Evolutionary conservation across 176 grass and related monocot species (phyloP).

Genomic region (Themeda triandra): DNA sequence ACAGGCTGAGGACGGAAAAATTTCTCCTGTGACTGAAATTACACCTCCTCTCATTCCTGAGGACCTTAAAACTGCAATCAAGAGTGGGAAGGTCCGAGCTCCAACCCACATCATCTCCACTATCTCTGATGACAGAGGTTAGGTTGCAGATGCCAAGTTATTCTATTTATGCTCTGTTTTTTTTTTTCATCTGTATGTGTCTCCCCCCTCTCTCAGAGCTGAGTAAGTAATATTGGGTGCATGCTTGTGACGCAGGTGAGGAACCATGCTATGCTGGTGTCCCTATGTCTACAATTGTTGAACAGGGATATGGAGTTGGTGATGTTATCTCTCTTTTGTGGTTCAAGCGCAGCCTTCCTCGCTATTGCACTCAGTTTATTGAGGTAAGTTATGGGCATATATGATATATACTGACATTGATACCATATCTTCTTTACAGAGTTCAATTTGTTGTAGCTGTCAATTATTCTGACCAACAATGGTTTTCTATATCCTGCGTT

Average conservation of each 20-base stretch:
- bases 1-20: constrained; percentile 90
- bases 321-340: constrained; percentile 99
- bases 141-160: constrained; percentile 28
- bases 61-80: constrained; percentile 94
- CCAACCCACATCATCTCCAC: constrained; percentile 99
- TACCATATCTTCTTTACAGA: background rate
- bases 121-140: constrained; percentile 99
- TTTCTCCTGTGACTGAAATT: constrained; percentile 72
- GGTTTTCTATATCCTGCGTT: background rate
- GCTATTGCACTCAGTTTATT: constrained; percentile 98
- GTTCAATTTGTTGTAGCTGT: background rate
- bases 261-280: constrained; percentile 99
- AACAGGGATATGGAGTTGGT: constrained; percentile 90
- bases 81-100: constrained; percentile 98
- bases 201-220: background rate
- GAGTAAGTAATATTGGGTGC: constrained; percentile 9
- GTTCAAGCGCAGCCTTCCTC: constrained; percentile 98
- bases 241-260: constrained; percentile 63
- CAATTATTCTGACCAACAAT: background rate
- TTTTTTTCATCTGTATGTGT: background rate
- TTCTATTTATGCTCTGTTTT: constrained; percentile 17
- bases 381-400: constrained; percentile 52
- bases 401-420: background rate
- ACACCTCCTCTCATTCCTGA: constrained; percentile 89
- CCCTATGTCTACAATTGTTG: constrained; percentile 97